These are phyloP conservation scores for Backusella mclennaniae DNA, from an alignment of 192 early-diverging fungal genomes.

Conservation along the genomic window DNA sequence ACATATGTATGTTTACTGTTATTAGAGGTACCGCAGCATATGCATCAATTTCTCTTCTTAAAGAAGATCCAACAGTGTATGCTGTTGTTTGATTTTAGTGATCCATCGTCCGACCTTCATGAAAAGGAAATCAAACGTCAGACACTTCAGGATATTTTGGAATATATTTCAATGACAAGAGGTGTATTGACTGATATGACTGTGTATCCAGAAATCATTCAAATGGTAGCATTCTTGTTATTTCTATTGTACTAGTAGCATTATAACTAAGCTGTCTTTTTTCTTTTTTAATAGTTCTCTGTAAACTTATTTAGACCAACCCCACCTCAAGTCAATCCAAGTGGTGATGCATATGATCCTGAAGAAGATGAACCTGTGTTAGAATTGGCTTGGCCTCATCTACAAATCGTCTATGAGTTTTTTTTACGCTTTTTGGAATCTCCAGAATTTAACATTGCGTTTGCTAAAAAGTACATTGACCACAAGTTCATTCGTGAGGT, in stretches of 20 bases:
- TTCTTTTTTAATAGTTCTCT: constrained; percentile 53
- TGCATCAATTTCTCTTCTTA: constrained; percentile 75
- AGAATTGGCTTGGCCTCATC: constrained; percentile 89
- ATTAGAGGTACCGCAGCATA: constrained; percentile 62
- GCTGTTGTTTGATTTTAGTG: constrained; percentile 86
- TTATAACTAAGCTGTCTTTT: too few relatives aligned
- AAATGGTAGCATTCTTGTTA: constrained; percentile 61
- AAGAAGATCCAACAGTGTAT: constrained; percentile 83
- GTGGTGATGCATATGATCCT: constrained; percentile 88
- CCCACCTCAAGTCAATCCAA: constrained; percentile 86
- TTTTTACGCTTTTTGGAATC: constrained; percentile 91
- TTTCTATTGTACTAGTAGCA: too few relatives aligned
- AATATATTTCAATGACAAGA: constrained; percentile 75
- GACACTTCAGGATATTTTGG: constrained; percentile 78
- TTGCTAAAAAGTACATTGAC: constrained; percentile 88
- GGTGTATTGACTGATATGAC: constrained; percentile 75
- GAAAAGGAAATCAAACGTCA: constrained; percentile 89
- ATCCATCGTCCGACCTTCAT: constrained; percentile 67
- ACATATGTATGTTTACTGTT: background rate
- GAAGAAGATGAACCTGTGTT: constrained; percentile 94
- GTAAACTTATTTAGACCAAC: constrained; percentile 86
- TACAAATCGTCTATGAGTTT: constrained; percentile 90
- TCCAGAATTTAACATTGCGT: constrained; percentile 86
- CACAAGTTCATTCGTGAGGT: constrained; percentile 70
- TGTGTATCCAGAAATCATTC: constrained; percentile 80